Evolutionary conservation across 2,329 filamentous ascomycete species (phyloP).

Genomic region (Aspergillus arachidicola): DNA sequence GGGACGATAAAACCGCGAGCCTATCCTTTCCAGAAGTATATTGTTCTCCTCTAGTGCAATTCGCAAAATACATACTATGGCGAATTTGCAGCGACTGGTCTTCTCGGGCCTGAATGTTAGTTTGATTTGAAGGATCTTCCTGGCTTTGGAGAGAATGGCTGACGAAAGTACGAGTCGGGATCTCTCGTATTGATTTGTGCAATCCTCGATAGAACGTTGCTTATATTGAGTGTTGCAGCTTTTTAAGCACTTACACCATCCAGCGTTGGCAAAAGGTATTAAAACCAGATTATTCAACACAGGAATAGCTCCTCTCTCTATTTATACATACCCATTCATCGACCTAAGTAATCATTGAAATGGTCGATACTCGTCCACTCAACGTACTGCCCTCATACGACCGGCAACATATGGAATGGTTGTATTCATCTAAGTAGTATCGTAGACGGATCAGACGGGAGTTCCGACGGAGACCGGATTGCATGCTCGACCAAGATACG

Average conservation of each 20-base stretch:
- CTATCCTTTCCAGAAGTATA: background rate
- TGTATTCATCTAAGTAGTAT: background rate
- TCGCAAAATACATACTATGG: background rate
- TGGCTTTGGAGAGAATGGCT: background rate
- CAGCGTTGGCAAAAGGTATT: background rate
- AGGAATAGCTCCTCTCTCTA: background rate
- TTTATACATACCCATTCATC: background rate
- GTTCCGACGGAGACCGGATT: constrained; percentile 2
- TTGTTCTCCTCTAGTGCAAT: background rate
- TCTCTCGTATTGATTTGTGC: background rate
- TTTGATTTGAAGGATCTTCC: background rate
- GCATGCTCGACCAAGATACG: background rate
- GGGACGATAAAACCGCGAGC: background rate
- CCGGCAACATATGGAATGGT: background rate
- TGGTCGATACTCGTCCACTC: background rate
- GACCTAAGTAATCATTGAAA: background rate
- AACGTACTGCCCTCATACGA: background rate
- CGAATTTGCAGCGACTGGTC: background rate
- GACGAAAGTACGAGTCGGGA: background rate
- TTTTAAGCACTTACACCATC: background rate
- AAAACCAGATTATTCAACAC: background rate
- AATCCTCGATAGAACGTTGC: background rate
- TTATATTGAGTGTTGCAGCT: background rate
- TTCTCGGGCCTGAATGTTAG: background rate
- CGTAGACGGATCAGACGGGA: background rate